These are phyloP conservation scores for Orbilia quercus DNA, from an alignment of 2,329 filamentous ascomycete genomes.

Conservation along the genomic window DNA sequence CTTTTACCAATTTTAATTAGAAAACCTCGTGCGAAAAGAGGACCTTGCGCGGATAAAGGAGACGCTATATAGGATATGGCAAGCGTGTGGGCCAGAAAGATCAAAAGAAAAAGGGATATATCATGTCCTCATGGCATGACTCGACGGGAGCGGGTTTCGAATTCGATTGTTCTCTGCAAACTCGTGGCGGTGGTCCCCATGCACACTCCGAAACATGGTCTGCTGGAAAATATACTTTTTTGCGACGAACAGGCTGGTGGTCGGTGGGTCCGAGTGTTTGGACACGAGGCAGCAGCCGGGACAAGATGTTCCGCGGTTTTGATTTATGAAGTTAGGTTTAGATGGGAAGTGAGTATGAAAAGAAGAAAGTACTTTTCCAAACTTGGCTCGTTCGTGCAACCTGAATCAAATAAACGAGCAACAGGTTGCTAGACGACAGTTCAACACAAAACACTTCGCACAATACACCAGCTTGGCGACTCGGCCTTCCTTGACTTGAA, in stretches of 20 bases:
- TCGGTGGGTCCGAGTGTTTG: background rate
- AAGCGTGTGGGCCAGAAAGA: conserved; percentile 3
- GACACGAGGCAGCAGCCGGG: conserved; percentile 24
- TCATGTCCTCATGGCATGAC: conserved; percentile 45
- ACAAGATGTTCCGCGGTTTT: background rate
- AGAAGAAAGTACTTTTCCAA: background rate
- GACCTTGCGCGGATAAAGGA: background rate
- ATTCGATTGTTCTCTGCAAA: too few relatives aligned
- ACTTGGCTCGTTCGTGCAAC: conserved; percentile 27
- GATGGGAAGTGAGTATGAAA: too few relatives aligned
- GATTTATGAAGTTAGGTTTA: background rate
- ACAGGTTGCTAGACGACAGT: conserved; percentile 21
- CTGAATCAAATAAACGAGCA: conserved; percentile 27
- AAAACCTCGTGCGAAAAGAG: too few relatives aligned
- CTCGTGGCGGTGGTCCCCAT: conserved; percentile 24
- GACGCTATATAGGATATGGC: background rate
- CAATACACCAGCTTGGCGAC: background rate
- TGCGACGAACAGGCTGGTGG: conserved; percentile 16
- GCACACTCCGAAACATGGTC: conserved; percentile 46
- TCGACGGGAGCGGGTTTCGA: conserved; percentile 21
- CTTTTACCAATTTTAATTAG: too few relatives aligned
- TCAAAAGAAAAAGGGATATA: conserved; percentile 39
- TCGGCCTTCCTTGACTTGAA: background rate
- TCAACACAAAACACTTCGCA: conserved; percentile 19
- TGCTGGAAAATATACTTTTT: conserved; percentile 13